Conservation (phyloP, 2,329 filamentous ascomycete species). For the Microascus cirrosus region DNA sequence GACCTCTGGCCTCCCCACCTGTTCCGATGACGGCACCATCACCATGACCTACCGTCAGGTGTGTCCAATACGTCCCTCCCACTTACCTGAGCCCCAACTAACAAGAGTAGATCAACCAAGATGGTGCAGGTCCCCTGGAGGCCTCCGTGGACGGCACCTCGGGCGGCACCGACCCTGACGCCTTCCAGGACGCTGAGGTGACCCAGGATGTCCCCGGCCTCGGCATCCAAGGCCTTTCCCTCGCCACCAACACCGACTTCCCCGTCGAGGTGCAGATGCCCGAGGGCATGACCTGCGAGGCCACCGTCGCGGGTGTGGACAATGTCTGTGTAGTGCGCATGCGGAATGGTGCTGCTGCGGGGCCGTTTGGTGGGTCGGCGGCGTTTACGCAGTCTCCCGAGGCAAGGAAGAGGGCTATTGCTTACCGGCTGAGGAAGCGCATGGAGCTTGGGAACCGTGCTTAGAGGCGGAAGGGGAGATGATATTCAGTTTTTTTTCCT, state of each 20-base stretch:
- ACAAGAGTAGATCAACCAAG: constrained; percentile 53
- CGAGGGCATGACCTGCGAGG: constrained; percentile 55
- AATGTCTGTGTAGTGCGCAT: constrained; percentile 57
- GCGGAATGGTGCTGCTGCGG: constrained; percentile 49
- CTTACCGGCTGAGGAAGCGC: constrained; percentile 32
- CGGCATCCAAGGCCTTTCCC: constrained; percentile 43
- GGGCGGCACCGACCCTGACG: constrained; percentile 46
- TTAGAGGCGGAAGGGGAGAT: background rate
- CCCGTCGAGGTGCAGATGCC: constrained; percentile 56
- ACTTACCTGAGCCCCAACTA: background rate
- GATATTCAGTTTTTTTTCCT: too few relatives aligned
- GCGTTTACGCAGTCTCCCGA: constrained; percentile 51
- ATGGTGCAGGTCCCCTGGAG: constrained; percentile 53
- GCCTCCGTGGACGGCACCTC: constrained; percentile 52
- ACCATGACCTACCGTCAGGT: constrained; percentile 49
- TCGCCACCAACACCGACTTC: constrained; percentile 52
- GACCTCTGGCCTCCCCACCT: constrained; percentile 45
- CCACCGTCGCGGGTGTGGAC: constrained; percentile 41
- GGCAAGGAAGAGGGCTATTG: constrained; percentile 50
- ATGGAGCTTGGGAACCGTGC: constrained; percentile 12
- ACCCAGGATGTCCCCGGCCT: constrained; percentile 50
- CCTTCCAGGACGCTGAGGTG: constrained; percentile 49
- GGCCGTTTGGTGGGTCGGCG: constrained; percentile 56
- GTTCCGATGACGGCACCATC: constrained; percentile 46
- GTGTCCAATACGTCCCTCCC: constrained; percentile 4